Evolutionary conservation across 805 yeast species (phyloP).

Genomic region (Candida khao-thaluensis): DNA sequence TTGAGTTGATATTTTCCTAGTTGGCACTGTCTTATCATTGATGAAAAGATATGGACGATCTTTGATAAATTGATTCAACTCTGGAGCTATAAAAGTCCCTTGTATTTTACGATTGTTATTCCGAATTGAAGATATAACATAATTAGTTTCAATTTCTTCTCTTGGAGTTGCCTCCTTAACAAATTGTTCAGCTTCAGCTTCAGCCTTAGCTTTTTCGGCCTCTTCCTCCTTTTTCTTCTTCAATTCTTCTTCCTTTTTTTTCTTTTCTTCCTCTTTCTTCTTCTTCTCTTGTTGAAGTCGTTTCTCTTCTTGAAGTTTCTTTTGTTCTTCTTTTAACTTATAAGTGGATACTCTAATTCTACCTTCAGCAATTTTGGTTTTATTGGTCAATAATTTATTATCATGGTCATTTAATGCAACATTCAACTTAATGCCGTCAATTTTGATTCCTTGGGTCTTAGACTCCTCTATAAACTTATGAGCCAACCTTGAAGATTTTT

Average conservation of each 20-base stretch:
- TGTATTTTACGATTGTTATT: slow-evolving; percentile 29
- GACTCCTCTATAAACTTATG: slow-evolving; percentile 28
- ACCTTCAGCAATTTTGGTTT: slow-evolving; percentile 35
- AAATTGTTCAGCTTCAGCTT: neutral
- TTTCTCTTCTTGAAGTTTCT: slow-evolving; percentile 18
- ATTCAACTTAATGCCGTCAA: slow-evolving; percentile 53
- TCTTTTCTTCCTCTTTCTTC: slow-evolving; percentile 20
- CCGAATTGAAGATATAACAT: slow-evolving; percentile 34
- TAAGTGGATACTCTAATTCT: slow-evolving; percentile 24
- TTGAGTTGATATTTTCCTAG: slow-evolving; percentile 46
- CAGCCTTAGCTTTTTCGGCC: slow-evolving; percentile 1
- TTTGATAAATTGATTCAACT: slow-evolving; percentile 48
- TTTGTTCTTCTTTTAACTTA: slow-evolving; percentile 36
- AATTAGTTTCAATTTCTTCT: slow-evolving; percentile 26
- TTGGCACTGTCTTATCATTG: slow-evolving; percentile 48
- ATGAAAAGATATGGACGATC: slow-evolving; percentile 60
- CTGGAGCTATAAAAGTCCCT: slow-evolving; percentile 47
- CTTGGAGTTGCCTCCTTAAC: slow-evolving; percentile 8
- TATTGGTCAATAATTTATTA: slow-evolving; percentile 36
- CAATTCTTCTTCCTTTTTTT: slow-evolving; percentile 16
- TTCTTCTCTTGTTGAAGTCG: slow-evolving; percentile 6
- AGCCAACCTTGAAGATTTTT: slow-evolving; percentile 42
- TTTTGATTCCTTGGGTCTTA: slow-evolving; percentile 32
- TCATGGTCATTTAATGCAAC: slow-evolving; percentile 52
- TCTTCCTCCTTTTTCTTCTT: slow-evolving; percentile 9